A percentile compares a stretch with the other conserved stretches of the same genome.
Evolutionary conservation across 371 early-diverging fungal species (phyloP).

Genomic region (Parasitella parasitica): DNA sequence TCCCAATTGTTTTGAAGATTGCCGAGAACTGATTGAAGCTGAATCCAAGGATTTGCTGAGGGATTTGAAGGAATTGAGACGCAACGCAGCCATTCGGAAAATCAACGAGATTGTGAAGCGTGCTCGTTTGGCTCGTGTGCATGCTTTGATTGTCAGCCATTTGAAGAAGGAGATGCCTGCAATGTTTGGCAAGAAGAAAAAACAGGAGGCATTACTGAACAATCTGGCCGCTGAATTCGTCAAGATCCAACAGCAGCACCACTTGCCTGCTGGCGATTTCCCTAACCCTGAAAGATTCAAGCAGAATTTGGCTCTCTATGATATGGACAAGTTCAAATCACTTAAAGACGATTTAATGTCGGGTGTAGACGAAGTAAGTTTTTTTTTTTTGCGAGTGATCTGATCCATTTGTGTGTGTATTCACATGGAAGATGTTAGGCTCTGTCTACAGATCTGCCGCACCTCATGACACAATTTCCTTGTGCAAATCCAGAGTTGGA

Average conservation of each 20-base stretch:
- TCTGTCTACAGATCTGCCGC: slow-evolving; percentile 60
- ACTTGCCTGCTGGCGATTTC: slow-evolving; percentile 64
- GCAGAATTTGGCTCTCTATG: slow-evolving; percentile 57
- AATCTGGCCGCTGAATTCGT: slow-evolving; percentile 65
- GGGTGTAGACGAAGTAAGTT: slow-evolving; percentile 54
- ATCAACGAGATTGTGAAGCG: slow-evolving; percentile 92
- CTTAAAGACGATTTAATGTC: slow-evolving; percentile 60
- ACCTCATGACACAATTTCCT: slow-evolving; percentile 67
- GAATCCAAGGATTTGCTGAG: slow-evolving; percentile 79
- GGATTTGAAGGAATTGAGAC: slow-evolving; percentile 74
- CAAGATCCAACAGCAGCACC: slow-evolving; percentile 65
- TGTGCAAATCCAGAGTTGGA: slow-evolving; percentile 50
- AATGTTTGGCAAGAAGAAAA: slow-evolving; percentile 79
- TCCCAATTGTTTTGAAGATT: slow-evolving; percentile 72
- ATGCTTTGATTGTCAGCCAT: slow-evolving; percentile 84
- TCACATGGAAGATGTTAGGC: slow-evolving; percentile 34
- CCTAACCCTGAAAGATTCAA: slow-evolving; percentile 60
- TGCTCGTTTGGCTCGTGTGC: slow-evolving; percentile 77
- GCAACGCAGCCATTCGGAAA: slow-evolving; percentile 86
- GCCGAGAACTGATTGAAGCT: slow-evolving; percentile 64
- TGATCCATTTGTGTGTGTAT: too few species aligned
- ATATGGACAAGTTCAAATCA: slow-evolving; percentile 70
- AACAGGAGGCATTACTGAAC: slow-evolving; percentile 62
- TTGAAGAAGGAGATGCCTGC: slow-evolving; percentile 83
- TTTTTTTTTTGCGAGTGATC: neutral